These are phyloP conservation scores for Phyllosticta citriasiana DNA, from an alignment of 2,329 filamentous ascomycete species.

Conservation along the genomic window DNA sequence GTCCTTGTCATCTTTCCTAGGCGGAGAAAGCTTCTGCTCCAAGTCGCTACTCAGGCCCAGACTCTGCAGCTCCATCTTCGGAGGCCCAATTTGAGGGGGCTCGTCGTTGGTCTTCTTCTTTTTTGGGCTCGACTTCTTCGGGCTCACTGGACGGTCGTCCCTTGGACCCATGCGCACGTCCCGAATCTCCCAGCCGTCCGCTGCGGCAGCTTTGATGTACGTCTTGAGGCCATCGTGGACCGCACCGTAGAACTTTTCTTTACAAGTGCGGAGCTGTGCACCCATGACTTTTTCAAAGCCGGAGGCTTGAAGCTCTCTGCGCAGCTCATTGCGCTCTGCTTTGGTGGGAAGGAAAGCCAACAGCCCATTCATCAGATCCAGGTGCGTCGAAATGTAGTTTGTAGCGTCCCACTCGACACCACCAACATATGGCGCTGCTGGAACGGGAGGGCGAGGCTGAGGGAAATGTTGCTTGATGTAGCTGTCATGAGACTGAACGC, in stretches of 20 bases:
- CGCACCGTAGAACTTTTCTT: constrained; percentile 92
- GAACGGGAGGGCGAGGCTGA: constrained; percentile 75
- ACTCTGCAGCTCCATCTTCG: constrained; percentile 24
- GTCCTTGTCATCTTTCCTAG: neutral
- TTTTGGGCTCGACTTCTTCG: constrained; percentile 10
- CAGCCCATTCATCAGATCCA: constrained; percentile 87
- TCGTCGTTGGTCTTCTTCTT: constrained; percentile 28
- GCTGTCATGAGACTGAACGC: constrained; percentile 23
- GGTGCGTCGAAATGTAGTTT: constrained; percentile 85
- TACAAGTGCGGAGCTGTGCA: constrained; percentile 75
- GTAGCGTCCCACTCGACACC: constrained; percentile 98
- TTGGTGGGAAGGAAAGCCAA: constrained; percentile 66
- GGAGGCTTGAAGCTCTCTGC: constrained; percentile 67
- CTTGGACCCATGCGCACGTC: constrained; percentile 63
- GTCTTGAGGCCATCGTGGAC: constrained; percentile 82
- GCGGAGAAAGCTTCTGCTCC: constrained; percentile 1
- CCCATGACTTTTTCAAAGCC: constrained; percentile 91
- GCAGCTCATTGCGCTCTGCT: constrained; percentile 64
- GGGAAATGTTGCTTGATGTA: constrained; percentile 67
- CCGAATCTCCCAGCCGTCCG: constrained; percentile 79
- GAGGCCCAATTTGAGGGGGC: constrained; percentile 27
- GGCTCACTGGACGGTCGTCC: constrained; percentile 28
- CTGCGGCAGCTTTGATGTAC: constrained; percentile 79
- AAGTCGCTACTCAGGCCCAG: constrained; percentile 5
- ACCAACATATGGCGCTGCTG: constrained; percentile 89